These are phyloP conservation scores for Calycina herbarum DNA, from an alignment of 2,329 filamentous ascomycete species.

Conservation along the genomic window DNA sequence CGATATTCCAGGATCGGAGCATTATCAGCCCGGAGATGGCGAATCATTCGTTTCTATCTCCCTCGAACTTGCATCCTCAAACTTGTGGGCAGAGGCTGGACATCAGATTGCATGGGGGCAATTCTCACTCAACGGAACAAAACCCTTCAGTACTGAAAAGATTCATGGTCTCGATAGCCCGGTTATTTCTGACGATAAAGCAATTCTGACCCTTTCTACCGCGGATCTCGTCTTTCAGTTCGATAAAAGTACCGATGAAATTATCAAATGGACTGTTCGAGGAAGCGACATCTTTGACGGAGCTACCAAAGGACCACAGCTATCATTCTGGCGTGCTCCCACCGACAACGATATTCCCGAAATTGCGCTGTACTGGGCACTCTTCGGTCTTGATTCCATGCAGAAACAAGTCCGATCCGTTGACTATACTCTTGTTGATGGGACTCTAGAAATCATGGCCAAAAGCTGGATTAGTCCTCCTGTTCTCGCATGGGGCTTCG, in stretches of 20 bases:
- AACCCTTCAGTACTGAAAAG: neutral
- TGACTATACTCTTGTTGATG: constrained; percentile 5
- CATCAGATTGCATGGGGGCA: constrained; percentile 59
- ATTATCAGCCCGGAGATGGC: constrained; percentile 41
- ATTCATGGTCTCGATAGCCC: constrained; percentile 31
- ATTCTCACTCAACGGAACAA: constrained; percentile 40
- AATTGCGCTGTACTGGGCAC: constrained; percentile 11
- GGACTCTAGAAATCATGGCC: constrained; percentile 8
- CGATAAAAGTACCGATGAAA: constrained; percentile 10
- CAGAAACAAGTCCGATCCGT: constrained; percentile 13
- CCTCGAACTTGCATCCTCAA: constrained; percentile 39
- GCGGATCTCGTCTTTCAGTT: constrained; percentile 12
- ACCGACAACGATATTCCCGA: constrained; percentile 16
- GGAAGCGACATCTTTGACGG: constrained; percentile 12
- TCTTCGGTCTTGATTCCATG: constrained; percentile 15
- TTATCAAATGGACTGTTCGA: constrained; percentile 13
- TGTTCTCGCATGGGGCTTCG: constrained; percentile 14
- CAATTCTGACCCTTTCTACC: constrained; percentile 4
- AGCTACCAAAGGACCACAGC: constrained; percentile 1
- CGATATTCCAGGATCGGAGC: constrained; percentile 44
- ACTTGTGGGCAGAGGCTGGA: constrained; percentile 51
- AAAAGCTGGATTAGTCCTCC: constrained; percentile 14
- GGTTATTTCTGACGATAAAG: constrained; percentile 32
- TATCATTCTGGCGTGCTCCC: constrained; percentile 15
- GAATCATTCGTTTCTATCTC: constrained; percentile 9